A percentile compares a stretch with the other conserved stretches of the same genome.
phyloP scores from a whole-genome alignment of 352 stramenopile genomes.

The Pythium dissimile region DNA sequence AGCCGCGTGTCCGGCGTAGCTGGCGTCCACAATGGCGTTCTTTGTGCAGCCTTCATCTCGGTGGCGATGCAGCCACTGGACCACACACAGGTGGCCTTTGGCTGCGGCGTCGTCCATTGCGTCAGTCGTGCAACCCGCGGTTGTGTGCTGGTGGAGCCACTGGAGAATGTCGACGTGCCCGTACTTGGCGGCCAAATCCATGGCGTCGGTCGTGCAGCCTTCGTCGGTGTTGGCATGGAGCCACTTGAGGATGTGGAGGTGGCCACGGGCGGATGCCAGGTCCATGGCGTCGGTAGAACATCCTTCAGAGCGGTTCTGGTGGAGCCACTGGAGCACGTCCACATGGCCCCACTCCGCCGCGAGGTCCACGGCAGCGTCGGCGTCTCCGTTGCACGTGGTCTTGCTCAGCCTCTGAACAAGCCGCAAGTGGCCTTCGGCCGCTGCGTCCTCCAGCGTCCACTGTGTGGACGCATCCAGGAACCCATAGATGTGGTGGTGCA shows the following conservation, averaged over 20 bases:
- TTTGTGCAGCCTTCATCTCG: constrained; percentile 39
- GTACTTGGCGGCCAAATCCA: constrained; percentile 28
- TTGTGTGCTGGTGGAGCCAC: constrained; percentile 23
- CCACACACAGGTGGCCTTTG: constrained; percentile 23
- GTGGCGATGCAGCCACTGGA: constrained; percentile 33
- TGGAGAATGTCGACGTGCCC: constrained; percentile 28
- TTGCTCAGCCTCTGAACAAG: constrained; percentile 17
- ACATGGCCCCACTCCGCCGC: constrained; percentile 26
- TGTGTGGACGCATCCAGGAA: constrained; percentile 13
- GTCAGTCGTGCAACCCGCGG: constrained; percentile 21
- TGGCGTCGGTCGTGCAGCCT: constrained; percentile 27
- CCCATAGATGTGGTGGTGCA: constrained; percentile 15
- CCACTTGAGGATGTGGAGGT: constrained; percentile 13
- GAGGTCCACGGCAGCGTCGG: constrained; percentile 27
- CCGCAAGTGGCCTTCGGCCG: constrained; percentile 12
- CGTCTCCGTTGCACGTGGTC: not conserved
- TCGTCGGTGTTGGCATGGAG: constrained; percentile 11
- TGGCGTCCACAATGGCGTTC: constrained; percentile 38
- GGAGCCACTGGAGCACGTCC: constrained; percentile 22
- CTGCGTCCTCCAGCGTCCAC: constrained; percentile 20
- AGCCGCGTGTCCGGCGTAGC: constrained; percentile 28
- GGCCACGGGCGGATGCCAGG: constrained; percentile 8
- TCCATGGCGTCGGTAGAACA: constrained; percentile 18
- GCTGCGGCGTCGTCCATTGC: constrained; percentile 30
- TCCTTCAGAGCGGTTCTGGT: constrained; percentile 16